Base-by-base conservation (phyloP, 2,329 filamentous ascomycete genomes). In the Colletotrichum sp. region DNA sequence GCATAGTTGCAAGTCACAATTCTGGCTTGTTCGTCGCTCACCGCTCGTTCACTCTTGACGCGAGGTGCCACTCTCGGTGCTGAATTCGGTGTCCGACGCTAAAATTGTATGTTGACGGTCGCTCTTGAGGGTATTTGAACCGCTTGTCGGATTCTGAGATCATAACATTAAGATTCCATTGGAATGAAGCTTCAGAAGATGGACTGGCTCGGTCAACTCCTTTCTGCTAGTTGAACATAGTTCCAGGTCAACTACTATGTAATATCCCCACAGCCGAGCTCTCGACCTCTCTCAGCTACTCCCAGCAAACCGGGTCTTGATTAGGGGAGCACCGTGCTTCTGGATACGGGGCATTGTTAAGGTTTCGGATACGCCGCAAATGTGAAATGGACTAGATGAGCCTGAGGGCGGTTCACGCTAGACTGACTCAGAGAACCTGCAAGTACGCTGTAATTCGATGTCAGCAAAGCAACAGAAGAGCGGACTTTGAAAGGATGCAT, bases 151-250 rank as follows among this genome's bases (percentile, higher is more conserved):
- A 4, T 4, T 12, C 44, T 22, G 44, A 49, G 44, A 49, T 19
- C 39, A n/a, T n/a, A 11, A 49, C 19, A 12, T 19, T 2, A 44
- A 44, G 9, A 44, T 44, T 44, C 3, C 39, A n/a, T 19, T n/a
- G 5, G 39, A 44, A 0, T n/a, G 0, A 11, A 0, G 0, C 19
- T n/a, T n/a, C 11, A n/a, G 19, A 49, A n/a, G 9, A 49, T 49
- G 44, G 19, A 49, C 19, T n/a, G 44, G 19, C 19, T n/a, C 9
- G 2, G 44, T 49, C 5, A 12, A 4, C 5, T 49, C 9, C n/a
- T 19, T n/a, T 12, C 39, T 44, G 1, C 39, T 44, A n/a, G 39
- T 11, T 44, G 39, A 44, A 11, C 9, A 44, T 44, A 44, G 19
- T 44, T 44, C 16, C 9, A 44, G 39, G 19, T 44, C 1, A 44